Evolutionary conservation across 306 rosid genomes (phyloP), one percentile per base, ranked within the genome.

Genomic region (Trichosanthes cucumerina): DNA sequence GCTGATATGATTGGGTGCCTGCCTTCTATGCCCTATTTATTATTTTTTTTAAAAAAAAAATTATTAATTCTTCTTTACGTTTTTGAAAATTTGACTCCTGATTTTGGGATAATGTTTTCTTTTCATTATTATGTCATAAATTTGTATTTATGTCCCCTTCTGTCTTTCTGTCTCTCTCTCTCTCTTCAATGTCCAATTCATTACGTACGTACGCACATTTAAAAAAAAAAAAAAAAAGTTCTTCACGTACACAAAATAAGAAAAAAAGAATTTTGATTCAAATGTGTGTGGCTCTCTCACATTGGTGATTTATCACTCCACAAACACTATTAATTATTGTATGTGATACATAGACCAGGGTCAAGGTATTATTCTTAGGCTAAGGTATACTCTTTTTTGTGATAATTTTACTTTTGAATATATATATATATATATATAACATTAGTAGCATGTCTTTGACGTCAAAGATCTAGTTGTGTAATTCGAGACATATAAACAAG

Each of bases 1-100:
- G 21, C 15, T 70, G 76, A 70, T 24, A 70, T 70, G 76, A 70
- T 70, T 70, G 76, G 76, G 6, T 70, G 76, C 76, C 76, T 70
- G 76, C 57, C 76, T 28, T 70, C 33, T 38, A 65, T 39, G 10
- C 8, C 10, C 54, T 41, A 21, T 23, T 39, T 69, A 14, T 62
- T 63, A 1, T 58, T 9, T 57, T 3, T 21, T 21, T 21, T 7
- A 9, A 5, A 59, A 59, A 1, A 9, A 57, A 57, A 5, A 13
- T 6, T 3, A 28, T 33, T 33, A 6, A 65, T 65, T 65, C 21
- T 43, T 23, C 38, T 70, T 70, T 70, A 70, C 76, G 76, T 70
- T 70, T 70, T 44, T 24, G 33, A 68, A 70, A 23, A 70, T 70
- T 70, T 44, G 38, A 43, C 36, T 43, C 53, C 11, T 18, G 36